A percentile compares a stretch with the other conserved stretches of the same genome.
Conservation (phyloP, 345 rosid genomes). For the Gynandropsis gynandra region DNA sequence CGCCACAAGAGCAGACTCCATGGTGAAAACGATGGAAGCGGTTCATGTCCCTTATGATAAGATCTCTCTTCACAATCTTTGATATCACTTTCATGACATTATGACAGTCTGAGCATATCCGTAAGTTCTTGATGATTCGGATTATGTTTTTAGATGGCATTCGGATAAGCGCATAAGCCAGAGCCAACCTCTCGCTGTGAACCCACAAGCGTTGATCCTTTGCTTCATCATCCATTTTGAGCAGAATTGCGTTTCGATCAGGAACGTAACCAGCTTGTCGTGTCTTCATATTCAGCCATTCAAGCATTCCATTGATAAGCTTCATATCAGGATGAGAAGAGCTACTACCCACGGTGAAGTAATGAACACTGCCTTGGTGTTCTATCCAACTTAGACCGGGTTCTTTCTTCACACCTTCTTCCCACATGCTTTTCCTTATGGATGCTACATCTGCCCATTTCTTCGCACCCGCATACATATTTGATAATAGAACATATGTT, state of each 20-base stretch:
- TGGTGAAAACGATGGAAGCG: constrained; percentile 69
- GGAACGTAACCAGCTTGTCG: constrained; percentile 59
- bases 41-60: constrained; percentile 76
- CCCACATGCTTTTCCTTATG: constrained; percentile 62
- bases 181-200: constrained; percentile 84
- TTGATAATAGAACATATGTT: constrained; percentile 62
- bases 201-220: constrained; percentile 64
- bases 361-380: constrained; percentile 51
- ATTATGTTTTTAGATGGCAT: constrained; percentile 41
- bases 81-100: constrained; percentile 60
- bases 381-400: constrained; percentile 93
- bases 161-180: constrained; percentile 60
- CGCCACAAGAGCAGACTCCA: constrained; percentile 73
- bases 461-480: constrained; percentile 64
- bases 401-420: constrained; percentile 64
- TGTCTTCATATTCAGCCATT: constrained; percentile 73
- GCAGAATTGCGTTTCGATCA: constrained; percentile 42
- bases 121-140: constrained; percentile 69
- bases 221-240: constrained; percentile 46
- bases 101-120: constrained; percentile 78
- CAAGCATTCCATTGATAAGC: constrained; percentile 66
- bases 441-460: constrained; percentile 59
- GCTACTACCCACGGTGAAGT: constrained; percentile 57
- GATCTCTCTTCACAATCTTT: constrained; percentile 49
- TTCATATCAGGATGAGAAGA: constrained; percentile 60